Evolutionary conservation across 768 basidiomycete species (phyloP), one percentile per base, ranked within the genome.

Genomic region (Gymnopilus dilepis): DNA sequence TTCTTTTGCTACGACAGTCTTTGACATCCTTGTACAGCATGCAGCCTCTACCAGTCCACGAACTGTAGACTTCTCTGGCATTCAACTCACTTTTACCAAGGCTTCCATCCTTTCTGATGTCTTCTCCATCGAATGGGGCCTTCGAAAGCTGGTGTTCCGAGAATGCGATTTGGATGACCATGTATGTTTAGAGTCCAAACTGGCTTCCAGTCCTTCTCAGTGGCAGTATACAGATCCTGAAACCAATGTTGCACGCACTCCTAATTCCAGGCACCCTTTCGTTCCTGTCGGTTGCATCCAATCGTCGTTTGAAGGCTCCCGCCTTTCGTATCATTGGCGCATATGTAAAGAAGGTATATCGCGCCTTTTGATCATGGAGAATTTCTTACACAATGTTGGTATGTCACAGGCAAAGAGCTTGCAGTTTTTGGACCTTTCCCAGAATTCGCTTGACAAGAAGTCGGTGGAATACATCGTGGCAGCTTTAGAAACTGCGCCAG

Each of bases 81-180:
- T 90, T 21, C 89, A 89, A 67, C 81, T 99, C 19, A 90, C 86
- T 0, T 73, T 82, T 1, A 82, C 87, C 1, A 80, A 86, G 0
- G 90, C 94, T 0, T 87, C 89, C 12, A 88, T 95, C 17, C 82
- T 99, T 17, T 90, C 97, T 0, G 97, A 99, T 74, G 87, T 97
- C 13, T 87, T 99, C 64, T 86, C 87, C 7, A 89, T 97, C 59
- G 94, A 98, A 74, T 98, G 95, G 92, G 96, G 95, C 0, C 77
- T 97, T 19, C 81, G 90, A 26, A 96, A 94, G 68, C 78, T 97
- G 21, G 88, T 91, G 0, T 83, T 97, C 57, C 86, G 92, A 41
- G 91, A 92, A 71, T 98, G 95, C 68, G 88, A 95, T 66, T 74
- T 99, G 21, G 94, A 95, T 65, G 91, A 94, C 54, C 81, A 83